Evolutionary conservation across 441 rosid species (phyloP).

Genomic region (Pelargonium fulgidum): DNA sequence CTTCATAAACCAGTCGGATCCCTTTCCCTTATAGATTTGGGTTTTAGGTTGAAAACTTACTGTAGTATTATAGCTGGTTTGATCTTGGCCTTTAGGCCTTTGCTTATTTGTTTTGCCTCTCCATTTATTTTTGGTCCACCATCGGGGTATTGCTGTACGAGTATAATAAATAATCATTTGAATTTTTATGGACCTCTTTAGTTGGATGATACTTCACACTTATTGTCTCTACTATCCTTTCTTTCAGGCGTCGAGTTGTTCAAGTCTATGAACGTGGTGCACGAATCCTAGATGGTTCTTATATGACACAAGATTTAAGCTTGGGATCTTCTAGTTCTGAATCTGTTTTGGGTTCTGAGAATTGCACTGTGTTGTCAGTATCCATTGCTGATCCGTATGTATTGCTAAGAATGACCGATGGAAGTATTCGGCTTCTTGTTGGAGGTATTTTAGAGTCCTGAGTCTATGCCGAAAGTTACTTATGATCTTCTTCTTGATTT

Average conservation of each 20-base stretch:
- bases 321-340: constrained; percentile 70
- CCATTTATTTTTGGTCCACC: too few species aligned
- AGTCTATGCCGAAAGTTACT: constrained; percentile 3
- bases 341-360: constrained; percentile 62
- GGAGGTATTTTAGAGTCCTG: constrained; percentile 59
- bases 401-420: constrained; percentile 83
- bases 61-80: too few species aligned
- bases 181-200: not conserved
- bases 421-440: constrained; percentile 76
- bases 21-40: too few species aligned
- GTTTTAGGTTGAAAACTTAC: too few species aligned
- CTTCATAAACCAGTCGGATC: not conserved
- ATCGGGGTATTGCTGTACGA: not conserved
- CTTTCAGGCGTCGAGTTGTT: constrained; percentile 81
- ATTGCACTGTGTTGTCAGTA: constrained; percentile 59
- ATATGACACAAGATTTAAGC: constrained; percentile 86
- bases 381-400: constrained; percentile 95
- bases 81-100: too few species aligned
- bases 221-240: constrained; percentile 20
- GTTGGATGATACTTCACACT: not conserved
- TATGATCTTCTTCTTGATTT: constrained; percentile 8
- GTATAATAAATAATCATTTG: not conserved
- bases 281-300: constrained; percentile 91
- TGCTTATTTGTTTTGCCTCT: too few species aligned
- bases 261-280: constrained; percentile 94